These are phyloP conservation scores for Fusarium sp. DNA, from an alignment of 2,329 filamentous ascomycete genomes.

Conservation along the genomic window DNA sequence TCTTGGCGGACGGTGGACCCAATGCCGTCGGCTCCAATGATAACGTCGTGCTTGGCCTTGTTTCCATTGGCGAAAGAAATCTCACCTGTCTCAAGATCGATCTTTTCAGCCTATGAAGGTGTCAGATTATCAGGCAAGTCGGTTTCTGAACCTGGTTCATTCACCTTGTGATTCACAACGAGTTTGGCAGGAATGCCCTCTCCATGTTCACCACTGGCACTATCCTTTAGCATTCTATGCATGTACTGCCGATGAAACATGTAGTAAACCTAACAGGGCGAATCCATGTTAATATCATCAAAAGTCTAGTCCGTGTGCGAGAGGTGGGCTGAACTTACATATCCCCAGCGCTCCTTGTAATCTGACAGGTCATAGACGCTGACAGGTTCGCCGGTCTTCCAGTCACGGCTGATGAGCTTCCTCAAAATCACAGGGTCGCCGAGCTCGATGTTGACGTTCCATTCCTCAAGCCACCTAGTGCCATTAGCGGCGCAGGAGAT, in stretches of 20 bases:
- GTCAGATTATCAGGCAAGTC: background rate
- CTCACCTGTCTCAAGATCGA: conserved; percentile 7
- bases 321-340: background rate
- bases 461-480: conserved; percentile 74
- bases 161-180: conserved; percentile 17
- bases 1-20: conserved; percentile 22
- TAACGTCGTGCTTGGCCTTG: conserved; percentile 18
- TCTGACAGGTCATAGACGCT: conserved; percentile 26
- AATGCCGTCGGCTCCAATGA: conserved; percentile 25
- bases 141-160: background rate
- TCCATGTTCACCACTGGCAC: conserved; percentile 1
- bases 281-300: background rate
- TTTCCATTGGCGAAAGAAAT: conserved; percentile 12
- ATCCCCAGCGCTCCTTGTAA: conserved; percentile 13
- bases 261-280: conserved; percentile 7
- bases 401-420: conserved; percentile 29
- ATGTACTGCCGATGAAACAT: conserved; percentile 27
- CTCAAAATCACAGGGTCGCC: conserved; percentile 17
- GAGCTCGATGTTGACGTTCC: conserved; percentile 58
- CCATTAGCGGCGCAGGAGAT: conserved; percentile 76
- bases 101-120: background rate
- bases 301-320: background rate
- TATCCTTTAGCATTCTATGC: conserved; percentile 20
- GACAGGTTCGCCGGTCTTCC: conserved; percentile 11
- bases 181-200: conserved; percentile 5